Base-by-base conservation (phyloP, 768 basidiomycete genomes). In the Lentinula edodes region DNA sequence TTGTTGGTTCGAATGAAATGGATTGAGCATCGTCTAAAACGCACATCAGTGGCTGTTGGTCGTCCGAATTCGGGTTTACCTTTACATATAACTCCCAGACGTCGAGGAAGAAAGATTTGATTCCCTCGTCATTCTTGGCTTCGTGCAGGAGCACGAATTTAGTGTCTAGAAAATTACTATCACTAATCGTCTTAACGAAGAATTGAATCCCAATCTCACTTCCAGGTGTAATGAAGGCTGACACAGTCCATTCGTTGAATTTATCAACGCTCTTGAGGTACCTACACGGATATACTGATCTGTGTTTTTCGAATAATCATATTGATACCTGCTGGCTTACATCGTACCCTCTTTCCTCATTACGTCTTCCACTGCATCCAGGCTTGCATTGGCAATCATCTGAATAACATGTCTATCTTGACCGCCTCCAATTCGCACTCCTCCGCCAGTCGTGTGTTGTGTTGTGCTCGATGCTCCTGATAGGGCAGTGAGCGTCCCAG, bases 181-280 rank as follows among this genome's bases (percentile, higher is more conserved):
- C 28, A 50, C 18, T 48, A 34, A 43, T 46, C 42, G 34, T 38
- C 43, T 20, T 35, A 12, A 13, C 18, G 34, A n/a, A 36, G 42
- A 43, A 32, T 43, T 54, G 20, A 60, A 66, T 13, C 8, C 43
- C 20, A 38, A 62, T 68, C 94, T 78, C 75, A 98, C 96, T 97
- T 63, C 90, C 92, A 1, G 95, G 88, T 0, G 97, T 98, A 18
- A 98, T 80, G 75, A 98, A 98, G 35, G 92, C 94, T 15, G 97
- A 98, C 18, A 98, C 88, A 2, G 87, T 95, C 97, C 97, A 99
- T 71, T 98, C 97, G 70, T 98, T 98, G 76, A 98, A 97, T 77
- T 90, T 93, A 81, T 99, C 97, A 62, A 98, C 87, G 16, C 88
- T 85, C 71, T 95, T 96, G 61, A 98, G 80, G 74, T 98, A 98